Evolutionary conservation across 73 alveolate genomes (phyloP).

Genomic region (Paramecium primaurelia): DNA sequence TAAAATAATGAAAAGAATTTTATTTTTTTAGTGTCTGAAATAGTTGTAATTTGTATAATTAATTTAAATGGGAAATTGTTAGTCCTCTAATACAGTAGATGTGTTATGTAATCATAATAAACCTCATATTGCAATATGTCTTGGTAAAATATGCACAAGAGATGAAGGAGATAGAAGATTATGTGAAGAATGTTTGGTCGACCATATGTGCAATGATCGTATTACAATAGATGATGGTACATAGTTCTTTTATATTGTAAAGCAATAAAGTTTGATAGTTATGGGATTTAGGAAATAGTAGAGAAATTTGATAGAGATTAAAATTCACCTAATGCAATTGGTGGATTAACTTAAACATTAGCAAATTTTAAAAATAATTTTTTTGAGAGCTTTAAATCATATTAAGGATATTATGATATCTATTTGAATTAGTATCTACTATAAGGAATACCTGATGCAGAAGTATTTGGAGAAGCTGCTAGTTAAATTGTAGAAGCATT

Average conservation of each 20-base stretch:
- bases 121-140: slow-evolving; percentile 16
- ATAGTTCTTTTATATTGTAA: background rate
- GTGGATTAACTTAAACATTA: background rate
- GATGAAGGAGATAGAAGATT: slow-evolving; percentile 38
- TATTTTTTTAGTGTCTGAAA: background rate
- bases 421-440: background rate
- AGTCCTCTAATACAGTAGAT: background rate
- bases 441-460: slow-evolving; percentile 7
- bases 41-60: background rate
- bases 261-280: background rate
- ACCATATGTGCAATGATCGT: slow-evolving; percentile 17
- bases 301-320: background rate
- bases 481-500: background rate
- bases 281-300: background rate
- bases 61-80: slow-evolving; percentile 25
- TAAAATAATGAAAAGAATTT: background rate
- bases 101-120: background rate
- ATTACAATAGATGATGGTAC: slow-evolving; percentile 9
- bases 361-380: slow-evolving; percentile 3
- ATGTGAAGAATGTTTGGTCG: slow-evolving; percentile 26
- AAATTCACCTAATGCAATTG: background rate
- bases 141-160: slow-evolving; percentile 3
- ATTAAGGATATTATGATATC: background rate
- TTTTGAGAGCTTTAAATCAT: background rate
- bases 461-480: slow-evolving; percentile 1